Conservation (phyloP, 2,329 filamentous ascomycete species). For the Aureobasidium pullulans region DNA sequence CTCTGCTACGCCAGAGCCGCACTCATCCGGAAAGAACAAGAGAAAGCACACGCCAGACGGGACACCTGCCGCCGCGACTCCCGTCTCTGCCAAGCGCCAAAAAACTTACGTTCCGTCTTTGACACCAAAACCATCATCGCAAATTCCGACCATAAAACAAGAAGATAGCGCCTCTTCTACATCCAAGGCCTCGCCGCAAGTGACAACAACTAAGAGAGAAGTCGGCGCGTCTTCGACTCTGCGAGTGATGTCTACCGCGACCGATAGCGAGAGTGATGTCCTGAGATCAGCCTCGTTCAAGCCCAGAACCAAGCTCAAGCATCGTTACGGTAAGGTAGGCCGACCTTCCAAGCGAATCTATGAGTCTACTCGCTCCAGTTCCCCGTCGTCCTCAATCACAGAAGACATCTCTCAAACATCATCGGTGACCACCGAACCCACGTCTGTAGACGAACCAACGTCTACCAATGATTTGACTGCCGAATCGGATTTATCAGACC, state of each 20-base stretch:
- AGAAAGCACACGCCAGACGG: background rate
- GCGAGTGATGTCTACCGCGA: background rate
- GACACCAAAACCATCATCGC: background rate
- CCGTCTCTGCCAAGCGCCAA: background rate
- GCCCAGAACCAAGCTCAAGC: constrained; percentile 1
- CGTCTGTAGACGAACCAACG: constrained; percentile 14
- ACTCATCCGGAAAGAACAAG: background rate
- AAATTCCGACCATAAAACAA: constrained; percentile 1
- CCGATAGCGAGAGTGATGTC: constrained; percentile 6
- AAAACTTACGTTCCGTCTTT: background rate
- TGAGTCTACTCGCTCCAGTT: constrained; percentile 12
- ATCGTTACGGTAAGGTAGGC: constrained; percentile 4
- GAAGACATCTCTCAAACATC: constrained; percentile 15
- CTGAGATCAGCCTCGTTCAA: constrained; percentile 4
- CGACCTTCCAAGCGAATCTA: background rate
- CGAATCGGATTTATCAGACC: constrained; percentile 33
- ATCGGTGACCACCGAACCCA: constrained; percentile 16
- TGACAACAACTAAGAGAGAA: constrained; percentile 18
- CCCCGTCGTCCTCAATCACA: constrained; percentile 14
- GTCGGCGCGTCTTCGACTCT: background rate
- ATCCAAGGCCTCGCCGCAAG: background rate
- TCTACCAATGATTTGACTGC: background rate
- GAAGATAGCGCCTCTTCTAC: background rate
- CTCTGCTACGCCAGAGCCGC: background rate
- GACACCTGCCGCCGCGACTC: background rate